Evolutionary conservation across 169 alveolate genomes (phyloP).

Genomic region (Plasmodium ovale): DNA sequence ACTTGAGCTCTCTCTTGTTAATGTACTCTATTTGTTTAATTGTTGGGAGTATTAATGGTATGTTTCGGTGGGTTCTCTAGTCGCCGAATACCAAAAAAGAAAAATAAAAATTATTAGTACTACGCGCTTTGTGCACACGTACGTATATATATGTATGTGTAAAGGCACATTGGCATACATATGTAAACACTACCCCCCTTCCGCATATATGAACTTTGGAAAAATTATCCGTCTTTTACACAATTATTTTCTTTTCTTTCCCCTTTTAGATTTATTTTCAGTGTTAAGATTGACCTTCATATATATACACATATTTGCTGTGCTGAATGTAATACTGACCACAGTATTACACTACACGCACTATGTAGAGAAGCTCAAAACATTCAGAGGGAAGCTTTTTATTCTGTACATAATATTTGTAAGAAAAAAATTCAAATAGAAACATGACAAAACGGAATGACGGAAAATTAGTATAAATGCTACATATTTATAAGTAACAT

Average conservation of each 20-base stretch:
- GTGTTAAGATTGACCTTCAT: conserved; percentile 33
- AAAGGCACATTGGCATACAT: too few species aligned
- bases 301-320: conserved; percentile 45
- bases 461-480: not conserved
- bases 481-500: not conserved
- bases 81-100: not conserved
- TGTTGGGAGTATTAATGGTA: conserved; percentile 65
- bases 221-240: not conserved
- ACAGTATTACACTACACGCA: conserved; percentile 38
- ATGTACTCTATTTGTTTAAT: conserved; percentile 62
- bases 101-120: not conserved
- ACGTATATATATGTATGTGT: not conserved
- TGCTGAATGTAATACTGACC: conserved; percentile 25
- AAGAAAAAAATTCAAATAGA: too few species aligned
- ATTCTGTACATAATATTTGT: conserved; percentile 20
- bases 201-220: too few species aligned
- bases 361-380: conserved; percentile 35
- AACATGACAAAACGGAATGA: not conserved
- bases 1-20: conserved; percentile 48
- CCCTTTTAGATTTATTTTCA: conserved; percentile 33
- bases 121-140: not conserved
- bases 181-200: too few species aligned
- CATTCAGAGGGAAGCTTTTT: conserved; percentile 18
- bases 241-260: conserved; percentile 8
- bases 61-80: not conserved